phyloP scores from a whole-genome alignment of 148 eudicot species.

The Euryodendron excelsum region DNA sequence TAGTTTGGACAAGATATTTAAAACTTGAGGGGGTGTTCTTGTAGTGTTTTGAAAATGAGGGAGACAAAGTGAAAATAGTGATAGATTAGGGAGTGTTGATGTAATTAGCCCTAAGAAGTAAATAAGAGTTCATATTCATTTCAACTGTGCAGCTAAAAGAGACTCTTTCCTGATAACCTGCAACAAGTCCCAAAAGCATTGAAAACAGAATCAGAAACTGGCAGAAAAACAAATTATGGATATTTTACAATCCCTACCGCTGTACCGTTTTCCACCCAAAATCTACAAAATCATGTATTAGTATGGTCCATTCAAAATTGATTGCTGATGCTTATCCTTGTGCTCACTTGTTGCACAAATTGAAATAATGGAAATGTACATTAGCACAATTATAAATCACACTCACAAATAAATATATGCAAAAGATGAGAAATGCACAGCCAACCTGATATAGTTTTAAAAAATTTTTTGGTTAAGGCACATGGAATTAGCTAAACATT shows the following conservation, averaged over 20 bases:
- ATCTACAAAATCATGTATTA: background rate
- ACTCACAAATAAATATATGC: too few relatives aligned
- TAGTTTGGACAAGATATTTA: too few relatives aligned
- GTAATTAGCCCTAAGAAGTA: too few relatives aligned
- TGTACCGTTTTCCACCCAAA: too few relatives aligned
- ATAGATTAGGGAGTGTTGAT: too few relatives aligned
- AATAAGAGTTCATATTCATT: background rate
- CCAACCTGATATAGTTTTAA: background rate
- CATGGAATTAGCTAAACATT: too few relatives aligned
- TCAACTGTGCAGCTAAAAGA: conserved; percentile 63
- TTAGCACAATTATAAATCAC: too few relatives aligned
- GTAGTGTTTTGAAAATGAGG: too few relatives aligned
- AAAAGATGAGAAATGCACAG: background rate
- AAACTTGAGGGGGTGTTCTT: too few relatives aligned
- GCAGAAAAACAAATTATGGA: background rate
- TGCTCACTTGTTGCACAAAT: background rate
- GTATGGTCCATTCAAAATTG: too few relatives aligned
- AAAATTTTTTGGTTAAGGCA: too few relatives aligned
- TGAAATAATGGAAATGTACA: background rate
- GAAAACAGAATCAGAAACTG: background rate
- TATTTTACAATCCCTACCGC: background rate
- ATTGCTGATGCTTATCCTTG: background rate
- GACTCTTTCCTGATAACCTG: conserved; percentile 71
- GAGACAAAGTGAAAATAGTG: too few relatives aligned
- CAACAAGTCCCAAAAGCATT: conserved; percentile 1